Base-by-base conservation (phyloP, 2,329 filamentous ascomycete species). In the Graphilbum fragrans region DNA sequence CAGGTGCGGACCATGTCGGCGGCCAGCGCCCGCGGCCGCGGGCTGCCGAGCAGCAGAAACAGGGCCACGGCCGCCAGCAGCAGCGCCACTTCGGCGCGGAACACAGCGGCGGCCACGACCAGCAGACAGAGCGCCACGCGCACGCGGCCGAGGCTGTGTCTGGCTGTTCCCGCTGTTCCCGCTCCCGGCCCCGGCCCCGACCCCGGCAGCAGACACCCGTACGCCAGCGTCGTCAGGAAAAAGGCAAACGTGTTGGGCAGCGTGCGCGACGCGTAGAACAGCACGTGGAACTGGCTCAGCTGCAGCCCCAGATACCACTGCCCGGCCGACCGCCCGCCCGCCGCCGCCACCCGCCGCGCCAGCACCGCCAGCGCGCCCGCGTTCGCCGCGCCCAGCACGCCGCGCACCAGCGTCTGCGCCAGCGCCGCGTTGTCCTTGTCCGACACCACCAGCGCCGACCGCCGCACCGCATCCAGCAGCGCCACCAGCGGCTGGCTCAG, bases 171-270 rank as follows among this genome's bases (percentile, higher is more conserved):
- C 11, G 4, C 25, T 27, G 7, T 8, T 16, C 8, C 23, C 10
- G 36, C 12, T 35, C 35, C 37, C 35, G 32, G 12, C 31, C 7
- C n/a, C 23, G 41, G 43, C 23, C 17, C 16, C n/a, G n/a, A n/a
- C 12, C 25, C 25, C 25, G 25, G 25, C 19, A 49, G 22, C 20
- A 46, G 19, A 16, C 37, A 21, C 29, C 69, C 80, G 61, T 67
- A 90, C 82, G 43, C 46, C 21, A 41, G 38, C 21, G 48, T 50
- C 12, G 48, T 86, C 44, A 95, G 64, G 10, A 78, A 76, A 64
- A 96, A 92, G 18, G 92, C 88, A 62, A 95, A 94, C 82, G 93
- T 94, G 58, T 98, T 98, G 2, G 92, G 92, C 49, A 98, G 64
- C 3, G 87, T 92, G 46, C 92, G 73, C 16, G 87, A 92, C 14